Percentiles rank a stretch among this genome's conserved stretches.
phyloP scores from a whole-genome alignment of 768 basidiomycete genomes.

The Cystofilobasidium bisporidii region DNA sequence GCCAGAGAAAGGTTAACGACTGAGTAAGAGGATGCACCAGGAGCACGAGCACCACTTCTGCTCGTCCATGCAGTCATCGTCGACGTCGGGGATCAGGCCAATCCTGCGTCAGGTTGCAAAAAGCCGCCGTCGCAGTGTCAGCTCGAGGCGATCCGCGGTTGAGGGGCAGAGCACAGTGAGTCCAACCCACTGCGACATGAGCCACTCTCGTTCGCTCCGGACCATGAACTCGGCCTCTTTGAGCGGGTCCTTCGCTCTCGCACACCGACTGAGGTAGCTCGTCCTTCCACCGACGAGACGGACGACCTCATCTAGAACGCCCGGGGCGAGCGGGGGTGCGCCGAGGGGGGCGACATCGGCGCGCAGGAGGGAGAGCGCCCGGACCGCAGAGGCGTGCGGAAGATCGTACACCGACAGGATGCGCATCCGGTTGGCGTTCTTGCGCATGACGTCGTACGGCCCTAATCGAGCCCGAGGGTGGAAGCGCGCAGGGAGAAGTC shows the following conservation, averaged over 20 bases:
- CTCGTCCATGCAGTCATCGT: constrained; percentile 80
- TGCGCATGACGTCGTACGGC: constrained; percentile 51
- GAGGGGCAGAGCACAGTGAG: constrained; percentile 10
- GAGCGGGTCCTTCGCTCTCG: constrained; percentile 55
- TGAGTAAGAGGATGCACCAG: constrained; percentile 13
- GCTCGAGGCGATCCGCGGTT: too few species aligned
- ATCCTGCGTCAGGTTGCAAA: background rate
- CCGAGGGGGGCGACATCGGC: constrained; percentile 34
- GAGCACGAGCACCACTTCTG: constrained; percentile 44
- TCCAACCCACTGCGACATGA: constrained; percentile 14
- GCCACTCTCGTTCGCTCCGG: constrained; percentile 11
- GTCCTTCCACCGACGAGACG: constrained; percentile 66
- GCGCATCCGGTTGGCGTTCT: constrained; percentile 41
- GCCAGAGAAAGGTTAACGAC: background rate
- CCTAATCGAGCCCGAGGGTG: constrained; percentile 16
- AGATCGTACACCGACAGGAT: constrained; percentile 68
- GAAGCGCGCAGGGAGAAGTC: constrained; percentile 21
- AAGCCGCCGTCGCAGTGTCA: too few species aligned
- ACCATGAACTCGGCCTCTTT: constrained; percentile 35
- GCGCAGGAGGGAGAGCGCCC: constrained; percentile 52
- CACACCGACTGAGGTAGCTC: constrained; percentile 61
- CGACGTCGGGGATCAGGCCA: constrained; percentile 7
- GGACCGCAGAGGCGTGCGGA: constrained; percentile 49
- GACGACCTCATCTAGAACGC: constrained; percentile 46
- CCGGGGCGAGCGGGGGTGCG: background rate